A percentile compares a stretch with the other conserved stretches of the same genome.
These are phyloP conservation scores for Sisymbrium altissimum DNA, from an alignment of 345 rosid genomes.

Conservation along the genomic window DNA sequence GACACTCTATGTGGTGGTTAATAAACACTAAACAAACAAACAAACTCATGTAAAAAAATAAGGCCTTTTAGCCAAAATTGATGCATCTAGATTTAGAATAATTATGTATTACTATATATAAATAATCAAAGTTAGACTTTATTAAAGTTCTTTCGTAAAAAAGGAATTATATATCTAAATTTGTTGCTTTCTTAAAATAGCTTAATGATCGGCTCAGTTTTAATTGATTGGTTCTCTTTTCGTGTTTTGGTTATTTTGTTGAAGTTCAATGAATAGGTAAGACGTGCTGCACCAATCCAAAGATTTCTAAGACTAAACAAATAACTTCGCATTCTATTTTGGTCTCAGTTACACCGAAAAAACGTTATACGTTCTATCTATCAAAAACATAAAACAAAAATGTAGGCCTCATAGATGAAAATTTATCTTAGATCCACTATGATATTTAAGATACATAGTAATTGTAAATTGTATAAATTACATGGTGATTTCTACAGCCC, in stretches of 20 bases:
- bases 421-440: not conserved
- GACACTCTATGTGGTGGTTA: conserved; percentile 1
- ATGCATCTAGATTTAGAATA: not conserved
- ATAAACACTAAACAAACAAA: not conserved
- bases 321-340: not conserved
- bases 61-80: conserved; percentile 21
- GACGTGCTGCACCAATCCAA: not conserved
- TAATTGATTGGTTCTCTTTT: not conserved
- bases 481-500: not conserved
- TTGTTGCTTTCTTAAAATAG: not conserved
- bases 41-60: conserved; percentile 4
- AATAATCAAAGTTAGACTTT: not conserved
- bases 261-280: not conserved
- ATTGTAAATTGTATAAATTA: not conserved
- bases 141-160: not conserved
- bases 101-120: not conserved
- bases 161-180: not conserved
- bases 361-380: not conserved
- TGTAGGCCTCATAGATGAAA: not conserved
- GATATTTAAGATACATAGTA: not conserved
- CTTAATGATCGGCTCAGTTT: not conserved
- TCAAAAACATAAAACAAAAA: not conserved
- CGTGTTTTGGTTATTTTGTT: not conserved
- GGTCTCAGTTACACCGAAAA: not conserved
- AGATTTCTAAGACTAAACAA: not conserved